Percentiles rank a stretch among this genome's conserved stretches.
Conservation (phyloP, 805 yeast species). For the Barnettozyma pratensis region DNA sequence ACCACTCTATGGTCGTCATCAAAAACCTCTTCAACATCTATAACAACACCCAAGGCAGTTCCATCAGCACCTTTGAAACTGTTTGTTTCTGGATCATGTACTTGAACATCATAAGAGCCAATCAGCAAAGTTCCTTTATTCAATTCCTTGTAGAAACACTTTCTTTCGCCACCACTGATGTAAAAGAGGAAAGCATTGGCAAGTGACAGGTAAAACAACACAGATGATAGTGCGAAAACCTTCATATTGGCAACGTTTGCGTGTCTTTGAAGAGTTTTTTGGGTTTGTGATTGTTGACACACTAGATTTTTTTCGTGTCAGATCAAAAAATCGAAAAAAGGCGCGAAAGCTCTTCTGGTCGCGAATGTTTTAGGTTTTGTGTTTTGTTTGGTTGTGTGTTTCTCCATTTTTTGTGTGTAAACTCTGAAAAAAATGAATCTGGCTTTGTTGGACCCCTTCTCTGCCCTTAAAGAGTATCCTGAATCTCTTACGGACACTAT, state of each 20-base stretch:
- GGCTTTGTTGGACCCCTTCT: slow-evolving; percentile 81
- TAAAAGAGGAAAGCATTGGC: slow-evolving; percentile 44
- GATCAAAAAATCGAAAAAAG: background rate
- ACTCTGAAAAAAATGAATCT: slow-evolving; percentile 53
- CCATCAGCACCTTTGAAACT: slow-evolving; percentile 30
- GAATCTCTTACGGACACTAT: slow-evolving; percentile 73
- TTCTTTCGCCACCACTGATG: slow-evolving; percentile 44
- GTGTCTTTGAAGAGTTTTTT: no score
- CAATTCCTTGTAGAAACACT: slow-evolving; percentile 54
- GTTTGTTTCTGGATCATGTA: slow-evolving; percentile 32
- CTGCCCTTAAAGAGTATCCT: slow-evolving; percentile 88
- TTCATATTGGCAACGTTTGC: background rate
- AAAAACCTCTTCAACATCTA: slow-evolving; percentile 63
- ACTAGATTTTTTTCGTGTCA: slow-evolving; percentile 1
- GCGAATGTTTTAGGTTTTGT: no score
- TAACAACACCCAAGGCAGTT: slow-evolving; percentile 33
- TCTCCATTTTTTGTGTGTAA: background rate
- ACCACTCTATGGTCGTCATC: slow-evolving; percentile 80
- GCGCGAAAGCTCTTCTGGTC: background rate
- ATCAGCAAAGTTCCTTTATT: slow-evolving; percentile 43
- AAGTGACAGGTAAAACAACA: slow-evolving; percentile 20
- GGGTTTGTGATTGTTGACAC: background rate
- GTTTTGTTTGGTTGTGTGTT: no score
- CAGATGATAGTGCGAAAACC: background rate
- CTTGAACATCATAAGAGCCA: slow-evolving; percentile 46